Base-by-base conservation (phyloP, 2,329 filamentous ascomycete species). In the Conoideocrella luteorostrata region DNA sequence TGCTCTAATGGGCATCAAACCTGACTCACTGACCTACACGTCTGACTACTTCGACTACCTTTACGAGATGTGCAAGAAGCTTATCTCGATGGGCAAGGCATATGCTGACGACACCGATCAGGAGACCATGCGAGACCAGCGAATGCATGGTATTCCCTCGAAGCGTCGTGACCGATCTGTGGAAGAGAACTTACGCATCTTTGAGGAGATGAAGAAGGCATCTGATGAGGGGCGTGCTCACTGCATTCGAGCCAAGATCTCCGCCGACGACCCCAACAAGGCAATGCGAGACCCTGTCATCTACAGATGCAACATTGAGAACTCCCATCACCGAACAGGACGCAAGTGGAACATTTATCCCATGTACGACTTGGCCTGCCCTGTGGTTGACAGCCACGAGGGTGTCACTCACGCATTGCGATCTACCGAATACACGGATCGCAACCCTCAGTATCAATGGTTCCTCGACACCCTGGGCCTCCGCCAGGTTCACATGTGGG, bases 231-330 rank as follows among this genome's bases (percentile, higher is more conserved):
- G 93, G 47, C 68, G 81, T 39, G 80, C 77, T 59, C 90, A 91
- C 80, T 96, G 88, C 68, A 94, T 98, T 53, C 86, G 93, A 48
- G 93, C 93, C 46, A 96, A 94, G 74, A 87, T 97, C 55, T 91
- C 88, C 2, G 80, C 86, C 54, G 87, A 95, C 64, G 86, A 93
- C 68, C 86, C 86, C 52, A 97, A 98, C 74, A 95, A 95, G 68
- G 88, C 93, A 42, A 83, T 97, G 78, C 80, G 93, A 52, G 93
- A 98, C 64, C 93, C 93, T 11, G 90, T 97, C 65, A 94, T 98
- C 64, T 97, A 96, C 75, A 84, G 93, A 53, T 96, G 89, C 54
- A 95, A 95, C 61, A 57, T 71, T 48, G 72, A 74, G 45, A 70
- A 72, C 38, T 55, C 72, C 17, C 86, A 93, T 64, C 87, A 93